Evolutionary conservation across 164 flowering plant species (phyloP).

Genomic region (Brasenia schreberi): DNA sequence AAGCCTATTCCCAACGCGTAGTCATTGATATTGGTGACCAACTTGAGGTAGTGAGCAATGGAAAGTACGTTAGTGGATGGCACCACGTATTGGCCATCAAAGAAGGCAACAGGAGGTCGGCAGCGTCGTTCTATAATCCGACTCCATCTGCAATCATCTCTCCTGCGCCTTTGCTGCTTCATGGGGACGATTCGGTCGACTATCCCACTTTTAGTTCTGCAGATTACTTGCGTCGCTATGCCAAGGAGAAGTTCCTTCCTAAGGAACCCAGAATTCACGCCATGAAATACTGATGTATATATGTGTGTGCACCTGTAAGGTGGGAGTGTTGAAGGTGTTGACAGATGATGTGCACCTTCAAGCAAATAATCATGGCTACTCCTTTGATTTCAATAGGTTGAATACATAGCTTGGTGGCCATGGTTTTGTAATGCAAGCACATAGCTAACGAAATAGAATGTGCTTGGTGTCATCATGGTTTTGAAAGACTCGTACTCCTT

Average conservation of each 20-base stretch:
- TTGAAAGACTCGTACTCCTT: no score
- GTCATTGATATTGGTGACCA: conserved; percentile 3
- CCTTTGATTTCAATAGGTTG: background rate
- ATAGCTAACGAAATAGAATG: no score
- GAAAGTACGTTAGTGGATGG: background rate
- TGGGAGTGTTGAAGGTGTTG: background rate
- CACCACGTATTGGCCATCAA: background rate
- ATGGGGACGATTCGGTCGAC: background rate
- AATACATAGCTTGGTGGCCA: no score
- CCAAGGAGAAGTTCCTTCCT: background rate
- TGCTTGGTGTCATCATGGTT: no score
- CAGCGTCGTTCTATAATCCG: background rate
- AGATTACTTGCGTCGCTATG: background rate
- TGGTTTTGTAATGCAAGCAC: no score
- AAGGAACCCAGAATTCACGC: background rate
- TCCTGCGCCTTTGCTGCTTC: background rate
- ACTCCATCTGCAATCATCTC: background rate
- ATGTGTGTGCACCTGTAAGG: background rate
- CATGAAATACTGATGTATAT: background rate
- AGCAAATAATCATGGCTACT: background rate
- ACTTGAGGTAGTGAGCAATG: background rate
- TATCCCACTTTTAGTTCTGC: background rate
- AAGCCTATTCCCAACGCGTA: background rate
- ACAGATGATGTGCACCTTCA: background rate
- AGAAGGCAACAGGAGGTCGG: background rate